These are phyloP conservation scores for Rhododendron henanense DNA, from an alignment of 148 eudicot genomes.

Conservation along the genomic window DNA sequence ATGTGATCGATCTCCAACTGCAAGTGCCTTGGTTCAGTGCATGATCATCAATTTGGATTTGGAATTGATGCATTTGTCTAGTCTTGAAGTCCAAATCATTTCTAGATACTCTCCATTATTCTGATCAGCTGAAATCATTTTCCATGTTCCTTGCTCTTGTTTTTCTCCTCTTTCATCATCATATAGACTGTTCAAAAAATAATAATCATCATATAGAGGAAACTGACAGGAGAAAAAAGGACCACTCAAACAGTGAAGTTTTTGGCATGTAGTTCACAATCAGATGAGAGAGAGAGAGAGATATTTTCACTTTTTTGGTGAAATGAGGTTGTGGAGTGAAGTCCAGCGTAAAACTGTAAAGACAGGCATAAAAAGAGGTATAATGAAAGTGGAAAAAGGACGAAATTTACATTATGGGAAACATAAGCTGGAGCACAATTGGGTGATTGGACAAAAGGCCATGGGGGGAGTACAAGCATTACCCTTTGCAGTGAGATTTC, in stretches of 20 bases:
- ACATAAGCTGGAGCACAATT: background rate
- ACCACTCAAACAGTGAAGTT: background rate
- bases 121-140: background rate
- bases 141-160: background rate
- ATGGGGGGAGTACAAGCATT: background rate
- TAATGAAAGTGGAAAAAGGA: background rate
- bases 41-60: background rate
- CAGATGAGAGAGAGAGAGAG: background rate
- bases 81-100: background rate
- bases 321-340: background rate
- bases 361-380: background rate
- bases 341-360: background rate
- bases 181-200: background rate
- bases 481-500: background rate
- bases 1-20: background rate
- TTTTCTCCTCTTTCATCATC: background rate
- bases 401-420: background rate
- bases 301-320: too few species aligned
- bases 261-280: constrained; percentile 12
- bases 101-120: too few species aligned
- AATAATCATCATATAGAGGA: background rate
- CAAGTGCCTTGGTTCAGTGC: background rate
- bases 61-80: background rate
- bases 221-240: background rate
- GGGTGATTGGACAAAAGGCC: background rate